phyloP scores from a whole-genome alignment of 495 filamentous ascomycete species.

The Beverwykella pulmonaria region DNA sequence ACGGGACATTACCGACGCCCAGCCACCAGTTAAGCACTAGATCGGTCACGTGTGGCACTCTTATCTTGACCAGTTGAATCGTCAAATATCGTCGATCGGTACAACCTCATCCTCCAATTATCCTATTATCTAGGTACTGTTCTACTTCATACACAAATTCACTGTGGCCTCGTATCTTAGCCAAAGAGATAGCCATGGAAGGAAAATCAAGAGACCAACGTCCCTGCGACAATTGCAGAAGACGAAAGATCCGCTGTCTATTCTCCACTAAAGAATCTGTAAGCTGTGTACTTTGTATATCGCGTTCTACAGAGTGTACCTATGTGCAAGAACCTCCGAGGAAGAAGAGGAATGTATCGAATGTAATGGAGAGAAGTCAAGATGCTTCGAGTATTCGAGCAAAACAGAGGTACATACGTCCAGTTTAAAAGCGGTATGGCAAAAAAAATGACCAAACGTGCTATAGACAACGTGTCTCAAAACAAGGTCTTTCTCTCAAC shows the following conservation, averaged over 20 bases:
- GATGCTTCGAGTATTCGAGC: not conserved
- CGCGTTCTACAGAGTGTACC: slow-evolving; percentile 19
- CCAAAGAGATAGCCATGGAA: not conserved
- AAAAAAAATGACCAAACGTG: not conserved
- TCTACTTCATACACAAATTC: no score
- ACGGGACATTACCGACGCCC: not conserved
- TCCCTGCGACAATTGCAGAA: slow-evolving; percentile 9
- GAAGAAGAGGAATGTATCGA: not conserved
- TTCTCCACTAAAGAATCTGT: not conserved
- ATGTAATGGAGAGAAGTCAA: not conserved
- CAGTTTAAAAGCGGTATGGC: not conserved
- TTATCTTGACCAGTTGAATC: no score
- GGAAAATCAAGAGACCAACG: not conserved
- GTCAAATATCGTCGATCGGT: no score
- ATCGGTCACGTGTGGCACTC: not conserved
- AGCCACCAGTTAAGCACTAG: slow-evolving; percentile 1
- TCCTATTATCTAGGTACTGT: no score
- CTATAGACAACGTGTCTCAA: no score
- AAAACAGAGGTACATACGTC: not conserved
- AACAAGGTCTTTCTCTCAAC: no score
- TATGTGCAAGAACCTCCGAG: slow-evolving; percentile 2
- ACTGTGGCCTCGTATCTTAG: no score
- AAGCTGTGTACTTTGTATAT: slow-evolving; percentile 25
- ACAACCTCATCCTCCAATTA: no score
- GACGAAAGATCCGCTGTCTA: slow-evolving; percentile 12